These are phyloP conservation scores for Salix viminalis DNA, from an alignment of 345 rosid species.

Conservation along the genomic window DNA sequence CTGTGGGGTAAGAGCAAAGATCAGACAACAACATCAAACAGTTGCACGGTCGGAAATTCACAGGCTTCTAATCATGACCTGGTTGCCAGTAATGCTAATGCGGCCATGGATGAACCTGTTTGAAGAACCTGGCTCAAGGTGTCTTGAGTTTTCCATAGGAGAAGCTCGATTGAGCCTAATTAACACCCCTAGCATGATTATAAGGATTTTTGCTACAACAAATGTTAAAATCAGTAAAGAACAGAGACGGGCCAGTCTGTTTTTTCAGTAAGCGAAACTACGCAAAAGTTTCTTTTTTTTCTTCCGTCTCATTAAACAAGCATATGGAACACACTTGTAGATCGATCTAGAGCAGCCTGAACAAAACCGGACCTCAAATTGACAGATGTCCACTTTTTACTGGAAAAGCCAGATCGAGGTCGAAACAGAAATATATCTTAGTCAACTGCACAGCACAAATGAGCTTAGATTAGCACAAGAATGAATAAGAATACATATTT, in stretches of 20 bases:
- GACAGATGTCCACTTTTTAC: not conserved
- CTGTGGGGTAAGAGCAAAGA: conserved; percentile 83
- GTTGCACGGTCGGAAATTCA: not conserved
- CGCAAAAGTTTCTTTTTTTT: not conserved
- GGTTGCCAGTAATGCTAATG: conserved; percentile 5
- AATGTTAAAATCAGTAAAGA: not conserved
- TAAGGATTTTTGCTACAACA: not conserved
- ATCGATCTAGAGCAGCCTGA: not conserved
- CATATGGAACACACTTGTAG: not conserved
- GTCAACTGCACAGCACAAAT: not conserved
- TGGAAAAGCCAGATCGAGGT: not conserved
- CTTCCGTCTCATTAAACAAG: not conserved
- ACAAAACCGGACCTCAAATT: not conserved
- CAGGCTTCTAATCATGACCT: conserved; percentile 1
- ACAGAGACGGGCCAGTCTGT: not conserved
- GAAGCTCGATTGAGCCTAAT: not conserved
- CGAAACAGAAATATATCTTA: not conserved
- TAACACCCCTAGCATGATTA: not conserved
- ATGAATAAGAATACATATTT: not conserved
- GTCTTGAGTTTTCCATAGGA: not conserved
- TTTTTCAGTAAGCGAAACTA: not conserved
- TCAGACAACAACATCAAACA: conserved; percentile 9
- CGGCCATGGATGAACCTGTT: conserved; percentile 1
- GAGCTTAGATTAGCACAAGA: not conserved
- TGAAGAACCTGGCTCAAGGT: not conserved